Percentiles rank a stretch among this genome's conserved stretches.
Conservation (phyloP, 169 alveolate genomes). For the Cryptosporidium canis region DNA sequence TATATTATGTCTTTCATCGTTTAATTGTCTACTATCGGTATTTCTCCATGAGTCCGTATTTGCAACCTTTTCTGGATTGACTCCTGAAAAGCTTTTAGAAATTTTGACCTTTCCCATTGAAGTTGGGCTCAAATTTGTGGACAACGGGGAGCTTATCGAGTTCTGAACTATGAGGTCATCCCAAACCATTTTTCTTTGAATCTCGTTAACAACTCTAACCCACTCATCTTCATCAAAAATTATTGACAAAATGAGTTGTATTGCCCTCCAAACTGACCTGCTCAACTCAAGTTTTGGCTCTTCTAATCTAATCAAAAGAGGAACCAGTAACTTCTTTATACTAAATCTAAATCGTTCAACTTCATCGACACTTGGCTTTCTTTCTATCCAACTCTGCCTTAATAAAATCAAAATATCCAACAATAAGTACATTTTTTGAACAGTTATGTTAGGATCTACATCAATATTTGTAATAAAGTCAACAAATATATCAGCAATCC, state of each 20-base stretch:
- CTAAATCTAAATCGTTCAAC: not conserved
- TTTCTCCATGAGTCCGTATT: not conserved
- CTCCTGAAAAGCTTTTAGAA: not conserved
- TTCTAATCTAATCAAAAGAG: conserved; percentile 49
- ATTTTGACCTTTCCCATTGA: conserved; percentile 11
- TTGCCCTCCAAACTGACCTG: conserved; percentile 56
- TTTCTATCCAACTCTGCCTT: conserved; percentile 23
- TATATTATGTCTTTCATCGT: not conserved
- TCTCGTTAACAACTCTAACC: not conserved
- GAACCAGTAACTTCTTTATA: conserved; percentile 23
- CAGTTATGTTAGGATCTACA: not conserved
- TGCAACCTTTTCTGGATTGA: not conserved
- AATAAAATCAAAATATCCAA: conserved; percentile 47
- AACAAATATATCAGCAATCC: conserved; percentile 22
- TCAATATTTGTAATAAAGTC: conserved; percentile 54
- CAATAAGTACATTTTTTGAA: conserved; percentile 30
- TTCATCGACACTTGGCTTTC: not conserved
- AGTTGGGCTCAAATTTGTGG: conserved; percentile 32
- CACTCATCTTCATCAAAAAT: conserved; percentile 34
- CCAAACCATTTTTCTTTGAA: conserved; percentile 11
- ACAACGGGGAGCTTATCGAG: conserved; percentile 33
- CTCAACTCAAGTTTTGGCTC: conserved; percentile 49
- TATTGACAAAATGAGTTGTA: conserved; percentile 33
- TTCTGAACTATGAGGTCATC: conserved; percentile 52
- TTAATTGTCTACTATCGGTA: not conserved